A percentile compares a stretch with the other conserved stretches of the same genome.
Conservation (phyloP, 2,329 filamentous ascomycete genomes). For the Dactylonectria macrodidyma region DNA sequence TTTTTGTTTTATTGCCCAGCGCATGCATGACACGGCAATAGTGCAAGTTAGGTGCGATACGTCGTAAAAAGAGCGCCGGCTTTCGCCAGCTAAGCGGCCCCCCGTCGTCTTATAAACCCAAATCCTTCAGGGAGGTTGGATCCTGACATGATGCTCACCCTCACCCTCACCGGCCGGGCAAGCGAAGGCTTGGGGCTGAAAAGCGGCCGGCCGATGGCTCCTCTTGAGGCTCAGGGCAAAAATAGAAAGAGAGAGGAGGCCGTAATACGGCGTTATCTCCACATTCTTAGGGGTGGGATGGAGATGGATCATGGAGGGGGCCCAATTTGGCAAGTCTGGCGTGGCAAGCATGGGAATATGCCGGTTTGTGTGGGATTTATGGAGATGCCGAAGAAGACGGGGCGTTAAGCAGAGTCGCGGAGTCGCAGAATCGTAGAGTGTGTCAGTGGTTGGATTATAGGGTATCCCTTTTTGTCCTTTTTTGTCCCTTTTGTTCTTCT, state of each 20-base stretch:
- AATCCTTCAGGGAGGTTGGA: background rate
- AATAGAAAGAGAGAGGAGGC: slow-evolving; percentile 14
- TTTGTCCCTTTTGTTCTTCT: background rate
- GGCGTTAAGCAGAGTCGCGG: background rate
- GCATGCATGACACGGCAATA: slow-evolving; percentile 7
- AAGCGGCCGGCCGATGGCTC: background rate
- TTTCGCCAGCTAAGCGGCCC: background rate
- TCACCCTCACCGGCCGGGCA: background rate
- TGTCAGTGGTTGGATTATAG: slow-evolving; percentile 5
- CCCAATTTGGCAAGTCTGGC: slow-evolving; percentile 8
- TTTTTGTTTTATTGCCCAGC: slow-evolving; percentile 29
- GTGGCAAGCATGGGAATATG: slow-evolving; percentile 6
- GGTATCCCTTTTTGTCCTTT: background rate
- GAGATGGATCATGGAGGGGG: background rate
- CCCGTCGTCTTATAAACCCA: background rate
- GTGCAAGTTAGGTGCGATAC: slow-evolving; percentile 19
- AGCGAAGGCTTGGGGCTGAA: slow-evolving; percentile 16
- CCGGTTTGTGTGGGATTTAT: slow-evolving; percentile 10
- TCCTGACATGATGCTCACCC: background rate
- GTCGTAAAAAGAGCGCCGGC: slow-evolving; percentile 21
- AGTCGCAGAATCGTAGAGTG: background rate
- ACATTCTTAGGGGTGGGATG: slow-evolving; percentile 8
- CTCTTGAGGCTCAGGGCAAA: slow-evolving; percentile 3
- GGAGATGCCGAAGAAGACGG: slow-evolving; percentile 6
- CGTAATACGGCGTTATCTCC: slow-evolving; percentile 24